Base-by-base conservation (phyloP, 2,329 filamentous ascomycete genomes). In the Curvularia spicifera region DNA sequence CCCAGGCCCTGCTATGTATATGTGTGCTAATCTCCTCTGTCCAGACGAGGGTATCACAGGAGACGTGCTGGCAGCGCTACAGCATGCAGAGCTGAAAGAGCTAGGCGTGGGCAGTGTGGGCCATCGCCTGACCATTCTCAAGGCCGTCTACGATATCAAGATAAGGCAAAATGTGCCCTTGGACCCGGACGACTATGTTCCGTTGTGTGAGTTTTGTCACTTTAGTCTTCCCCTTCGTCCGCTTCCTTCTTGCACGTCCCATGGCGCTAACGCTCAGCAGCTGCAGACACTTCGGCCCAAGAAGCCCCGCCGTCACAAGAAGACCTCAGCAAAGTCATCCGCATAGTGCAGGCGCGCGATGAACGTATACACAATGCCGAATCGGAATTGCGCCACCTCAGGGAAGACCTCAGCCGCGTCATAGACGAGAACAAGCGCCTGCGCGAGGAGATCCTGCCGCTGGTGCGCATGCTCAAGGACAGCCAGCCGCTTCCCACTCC, bases 71-170 rank as follows among this genome's bases (percentile, higher is more conserved):
- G 87, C 97, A 56, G 91, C 91, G 40, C 81, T 99, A 63, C 89
- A 91, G 63, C 95, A 98, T 75, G 91, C 96, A 56, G 94, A 98
- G 75, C 82, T 99, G 69, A 97, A 96, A 78, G 92, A 96, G 74
- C 94, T 98, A 88, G 93, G 93, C 47, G 91, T 99, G 64, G 83
- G 84, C 63, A 98, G 94, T 79, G 92, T 97, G 47, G 95, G 95
- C 40, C 95, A 99, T 80, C 89, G 95, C 59, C 83, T 99, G 70
- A 96, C 93, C 22, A 96, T 99, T 57, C 84, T 99, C 57, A 98
- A 97, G 80, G 93, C 89, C 70, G 93, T 98, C 53, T 98, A 97
- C 79, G 93, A 98, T 73, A 89, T 95, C 72, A 99, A 99, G 81
- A 89, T 94, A 76, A 92, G 92, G 64, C 93, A 97, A 73, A 93